Evolutionary conservation across 306 rosid genomes (phyloP), one percentile per base, ranked within the genome.

Genomic region (Dalbergia cochinchinensis): DNA sequence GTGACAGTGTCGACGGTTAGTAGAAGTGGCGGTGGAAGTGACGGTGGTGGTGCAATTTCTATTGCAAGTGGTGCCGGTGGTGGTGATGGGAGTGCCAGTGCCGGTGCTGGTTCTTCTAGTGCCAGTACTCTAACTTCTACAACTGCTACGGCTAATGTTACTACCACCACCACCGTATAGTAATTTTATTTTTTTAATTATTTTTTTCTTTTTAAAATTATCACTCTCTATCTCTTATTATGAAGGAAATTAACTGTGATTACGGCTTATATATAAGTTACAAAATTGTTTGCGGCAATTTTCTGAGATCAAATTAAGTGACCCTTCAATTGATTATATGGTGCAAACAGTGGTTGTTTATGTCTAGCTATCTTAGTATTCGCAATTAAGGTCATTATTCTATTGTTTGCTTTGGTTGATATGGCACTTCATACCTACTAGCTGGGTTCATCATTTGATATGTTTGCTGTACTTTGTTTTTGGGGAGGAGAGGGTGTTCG

Each of bases 111-210:
- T 71, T 66, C 19, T 65, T 71, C 65, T 19, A 18, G n/a, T 72
- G 69, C 69, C 45, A 77, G 77, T 18, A 51, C 20, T 54, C 78
- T 80, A 37, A 67, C 83, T 73, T 42, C 85, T 34, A 34, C 89
- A 2, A 51, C 88, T 16, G 37, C 82, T 37, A 31, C 87, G 6
- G 39, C 90, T 7, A 54, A 77, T 26, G 74, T 83, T 86, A 69
- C 86, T 59, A 63, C 89, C 61, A 75, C 84, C 13, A 78, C 92
- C 45, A 78, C 88, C 77, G 71, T 86, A 89, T 90, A 89, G 93
- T 78, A 57, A 72, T 82, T 57, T 79, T 48, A 64, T 78, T 89
- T 63, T 80, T 87, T 79, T 64, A 65, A 47, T 65, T 37, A 50
- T 74, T 57, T 75, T 60, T 67, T 66, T 37, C 22, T 19, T 80